phyloP scores from a whole-genome alignment of 1,139 yeast genomes.

The Sugiyamaella paludigena region DNA sequence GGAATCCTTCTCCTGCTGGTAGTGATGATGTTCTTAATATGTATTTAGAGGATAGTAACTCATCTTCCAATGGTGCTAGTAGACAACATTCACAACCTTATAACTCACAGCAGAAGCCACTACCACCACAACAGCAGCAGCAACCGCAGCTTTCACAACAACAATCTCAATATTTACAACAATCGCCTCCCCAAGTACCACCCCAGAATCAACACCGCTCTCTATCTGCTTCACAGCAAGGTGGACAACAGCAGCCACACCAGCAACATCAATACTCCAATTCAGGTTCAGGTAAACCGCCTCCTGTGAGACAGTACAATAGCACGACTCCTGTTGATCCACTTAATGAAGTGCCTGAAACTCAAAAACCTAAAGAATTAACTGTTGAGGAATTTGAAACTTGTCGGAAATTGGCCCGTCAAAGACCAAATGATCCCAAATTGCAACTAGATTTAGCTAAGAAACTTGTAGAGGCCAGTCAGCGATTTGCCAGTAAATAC shows the following conservation, averaged over 20 bases:
- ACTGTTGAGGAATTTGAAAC: constrained; percentile 35
- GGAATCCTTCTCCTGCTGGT: constrained; percentile 5
- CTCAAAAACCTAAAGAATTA: constrained; percentile 22
- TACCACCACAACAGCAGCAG: constrained; percentile 8
- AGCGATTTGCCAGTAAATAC: constrained; percentile 32
- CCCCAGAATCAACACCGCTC: not conserved
- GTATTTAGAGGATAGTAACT: constrained; percentile 2
- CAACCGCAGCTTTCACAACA: constrained; percentile 10
- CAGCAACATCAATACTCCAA: constrained; percentile 10
- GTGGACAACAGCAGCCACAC: not conserved
- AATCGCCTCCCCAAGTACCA: constrained; percentile 5
- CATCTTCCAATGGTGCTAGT: not conserved
- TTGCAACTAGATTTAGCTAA: constrained; percentile 41
- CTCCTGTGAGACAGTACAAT: constrained; percentile 31
- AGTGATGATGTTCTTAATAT: constrained; percentile 9
- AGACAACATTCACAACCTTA: not conserved
- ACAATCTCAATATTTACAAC: constrained; percentile 1
- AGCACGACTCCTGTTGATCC: constrained; percentile 14
- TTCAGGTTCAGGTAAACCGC: constrained; percentile 21
- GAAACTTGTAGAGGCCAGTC: constrained; percentile 37
- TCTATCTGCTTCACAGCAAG: not conserved
- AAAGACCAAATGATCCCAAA: constrained; percentile 33
- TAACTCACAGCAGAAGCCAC: constrained; percentile 3
- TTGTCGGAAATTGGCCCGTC: constrained; percentile 31
- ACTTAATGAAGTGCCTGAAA: constrained; percentile 16